A percentile compares a stretch with the other conserved stretches of the same genome.
Evolutionary conservation across 306 rosid species (phyloP).

Genomic region (Purshia tridentata): DNA sequence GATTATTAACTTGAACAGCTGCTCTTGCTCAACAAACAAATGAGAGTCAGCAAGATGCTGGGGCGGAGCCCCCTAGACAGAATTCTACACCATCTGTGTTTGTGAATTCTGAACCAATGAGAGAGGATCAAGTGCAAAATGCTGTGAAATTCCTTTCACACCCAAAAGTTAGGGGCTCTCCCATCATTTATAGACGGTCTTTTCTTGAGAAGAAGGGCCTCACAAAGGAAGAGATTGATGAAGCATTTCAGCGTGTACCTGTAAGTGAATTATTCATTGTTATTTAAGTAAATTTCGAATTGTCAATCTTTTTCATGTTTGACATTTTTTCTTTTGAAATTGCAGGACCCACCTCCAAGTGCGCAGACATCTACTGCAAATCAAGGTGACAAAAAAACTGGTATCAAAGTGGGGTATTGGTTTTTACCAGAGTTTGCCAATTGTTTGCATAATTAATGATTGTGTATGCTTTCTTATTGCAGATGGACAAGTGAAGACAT

Average conservation of each 20-base stretch:
- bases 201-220: constrained; percentile 95
- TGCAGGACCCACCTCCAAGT: constrained; percentile 72
- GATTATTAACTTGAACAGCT: constrained; percentile 29
- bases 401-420: constrained; percentile 13
- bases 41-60: constrained; percentile 49
- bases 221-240: constrained; percentile 96
- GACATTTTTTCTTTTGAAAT: constrained; percentile 17
- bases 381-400: constrained; percentile 52
- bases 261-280: constrained; percentile 43
- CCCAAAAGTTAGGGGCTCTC: constrained; percentile 92
- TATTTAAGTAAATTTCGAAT: neutral
- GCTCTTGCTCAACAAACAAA: constrained; percentile 39
- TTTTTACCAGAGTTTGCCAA: constrained; percentile 21
- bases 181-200: constrained; percentile 78
- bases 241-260: constrained; percentile 89
- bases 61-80: constrained; percentile 51
- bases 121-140: constrained; percentile 96
- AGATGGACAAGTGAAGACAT: constrained; percentile 56
- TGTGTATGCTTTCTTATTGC: constrained; percentile 28
- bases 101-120: constrained; percentile 74
- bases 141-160: constrained; percentile 88
- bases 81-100: constrained; percentile 62
- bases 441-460: constrained; percentile 17
- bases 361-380: constrained; percentile 54
- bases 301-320: constrained; percentile 14